A percentile compares a stretch with the other conserved stretches of the same genome.
These are phyloP conservation scores for Protomyces gravidus DNA, from an alignment of 1,139 yeast genomes.

Conservation along the genomic window DNA sequence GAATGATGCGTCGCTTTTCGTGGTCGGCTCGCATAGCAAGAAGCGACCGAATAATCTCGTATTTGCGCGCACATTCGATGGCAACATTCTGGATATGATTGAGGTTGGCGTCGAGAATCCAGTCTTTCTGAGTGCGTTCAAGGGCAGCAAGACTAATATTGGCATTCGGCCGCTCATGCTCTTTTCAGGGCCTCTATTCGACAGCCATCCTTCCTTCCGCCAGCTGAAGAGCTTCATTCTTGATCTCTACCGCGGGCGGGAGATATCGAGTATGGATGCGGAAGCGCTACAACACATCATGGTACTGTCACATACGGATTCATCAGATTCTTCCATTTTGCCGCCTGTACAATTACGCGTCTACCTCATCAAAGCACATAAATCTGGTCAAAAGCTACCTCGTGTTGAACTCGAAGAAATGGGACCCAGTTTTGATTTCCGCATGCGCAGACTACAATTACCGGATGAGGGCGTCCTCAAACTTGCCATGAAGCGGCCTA, in stretches of 20 bases:
- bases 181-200: constrained; percentile 90
- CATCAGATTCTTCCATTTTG: constrained; percentile 45
- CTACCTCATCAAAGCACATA: constrained; percentile 73
- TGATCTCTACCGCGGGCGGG: constrained; percentile 85
- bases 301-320: constrained; percentile 75
- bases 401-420: constrained; percentile 91
- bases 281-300: constrained; percentile 92
- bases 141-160: constrained; percentile 67
- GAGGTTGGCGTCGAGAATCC: constrained; percentile 70
- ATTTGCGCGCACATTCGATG: constrained; percentile 83
- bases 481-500: constrained; percentile 80
- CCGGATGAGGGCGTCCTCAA: constrained; percentile 86
- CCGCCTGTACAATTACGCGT: constrained; percentile 88
- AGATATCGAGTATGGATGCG: constrained; percentile 79
- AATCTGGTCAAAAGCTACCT: constrained; percentile 77
- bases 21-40: constrained; percentile 77
- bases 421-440: constrained; percentile 93
- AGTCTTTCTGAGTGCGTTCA: constrained; percentile 71
- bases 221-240: constrained; percentile 83
- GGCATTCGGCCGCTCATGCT: constrained; percentile 94
- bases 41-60: constrained; percentile 91
- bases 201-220: constrained; percentile 76
- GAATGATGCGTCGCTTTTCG: constrained; percentile 82
- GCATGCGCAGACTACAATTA: constrained; percentile 78
- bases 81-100: constrained; percentile 86